Evolutionary conservation across 2,329 filamentous ascomycete species (phyloP).

Genomic region (Dothideomycetidae sp.): DNA sequence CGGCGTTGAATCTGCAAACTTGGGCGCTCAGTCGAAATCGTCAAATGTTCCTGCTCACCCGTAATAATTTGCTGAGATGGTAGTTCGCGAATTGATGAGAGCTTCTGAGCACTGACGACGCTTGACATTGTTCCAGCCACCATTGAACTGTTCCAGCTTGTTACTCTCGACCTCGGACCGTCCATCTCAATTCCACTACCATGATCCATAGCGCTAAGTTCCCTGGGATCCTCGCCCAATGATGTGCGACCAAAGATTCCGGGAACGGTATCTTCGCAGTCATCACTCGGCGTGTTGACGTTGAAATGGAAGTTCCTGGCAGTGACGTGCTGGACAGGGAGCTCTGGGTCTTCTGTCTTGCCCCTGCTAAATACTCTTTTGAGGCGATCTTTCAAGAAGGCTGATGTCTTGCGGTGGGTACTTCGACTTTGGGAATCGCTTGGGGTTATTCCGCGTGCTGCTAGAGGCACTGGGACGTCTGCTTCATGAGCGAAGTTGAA

Average conservation of each 20-base stretch:
- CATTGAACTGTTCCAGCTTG: constrained; percentile 57
- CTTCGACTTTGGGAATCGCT: constrained; percentile 6
- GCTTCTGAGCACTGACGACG: constrained; percentile 17
- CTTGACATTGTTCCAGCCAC: constrained; percentile 38
- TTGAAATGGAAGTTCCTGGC: constrained; percentile 21
- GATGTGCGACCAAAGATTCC: too few relatives aligned
- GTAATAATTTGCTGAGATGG: constrained; percentile 5
- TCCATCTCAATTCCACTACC: constrained; percentile 25
- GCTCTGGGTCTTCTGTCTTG: constrained; percentile 22
- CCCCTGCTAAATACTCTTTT: constrained; percentile 41
- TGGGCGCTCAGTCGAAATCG: constrained; percentile 18
- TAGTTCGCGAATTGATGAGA: constrained; percentile 10
- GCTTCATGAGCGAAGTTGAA: constrained; percentile 18
- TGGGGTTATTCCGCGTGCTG: constrained; percentile 14
- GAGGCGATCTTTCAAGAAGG: constrained; percentile 46
- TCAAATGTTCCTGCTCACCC: constrained; percentile 19
- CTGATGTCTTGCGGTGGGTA: constrained; percentile 48
- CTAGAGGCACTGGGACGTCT: constrained; percentile 8
- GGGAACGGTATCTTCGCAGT: constrained; percentile 8
- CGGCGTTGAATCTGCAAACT: constrained; percentile 18
- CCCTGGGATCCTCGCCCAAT: constrained; percentile 4
- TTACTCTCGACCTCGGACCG: constrained; percentile 44
- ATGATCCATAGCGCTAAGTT: too few relatives aligned
- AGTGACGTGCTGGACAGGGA: constrained; percentile 39
- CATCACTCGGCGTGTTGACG: constrained; percentile 15